These are phyloP conservation scores for Diaporthe amygdali DNA, from an alignment of 2,329 filamentous ascomycete species.

Conservation along the genomic window DNA sequence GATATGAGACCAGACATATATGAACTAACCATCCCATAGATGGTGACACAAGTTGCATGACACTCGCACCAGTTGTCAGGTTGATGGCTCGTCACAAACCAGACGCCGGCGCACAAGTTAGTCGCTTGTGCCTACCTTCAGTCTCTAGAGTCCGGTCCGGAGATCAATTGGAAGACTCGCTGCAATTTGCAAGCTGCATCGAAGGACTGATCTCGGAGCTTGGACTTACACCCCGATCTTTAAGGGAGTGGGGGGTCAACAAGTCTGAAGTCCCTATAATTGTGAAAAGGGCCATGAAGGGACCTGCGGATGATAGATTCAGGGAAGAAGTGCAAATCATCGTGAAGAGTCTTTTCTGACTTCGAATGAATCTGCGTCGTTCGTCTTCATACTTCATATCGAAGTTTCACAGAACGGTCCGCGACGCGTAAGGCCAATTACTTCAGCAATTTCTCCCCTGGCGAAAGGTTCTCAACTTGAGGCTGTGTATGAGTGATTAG, in stretches of 20 bases:
- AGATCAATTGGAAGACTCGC: background rate
- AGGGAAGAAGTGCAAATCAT: background rate
- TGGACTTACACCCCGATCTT: background rate
- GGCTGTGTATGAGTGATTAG: no score
- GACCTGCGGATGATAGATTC: background rate
- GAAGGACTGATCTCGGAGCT: background rate
- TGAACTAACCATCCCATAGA: background rate
- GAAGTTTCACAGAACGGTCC: no score
- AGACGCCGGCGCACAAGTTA: background rate
- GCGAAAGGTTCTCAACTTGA: no score
- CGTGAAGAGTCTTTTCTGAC: background rate
- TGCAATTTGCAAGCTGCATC: background rate
- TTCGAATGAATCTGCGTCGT: background rate
- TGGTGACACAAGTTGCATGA: background rate
- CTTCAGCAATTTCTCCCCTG: no score
- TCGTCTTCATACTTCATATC: background rate
- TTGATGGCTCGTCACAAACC: background rate
- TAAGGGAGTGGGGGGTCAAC: background rate
- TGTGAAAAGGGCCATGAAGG: background rate
- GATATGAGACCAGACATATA: accelerated
- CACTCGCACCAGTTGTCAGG: background rate
- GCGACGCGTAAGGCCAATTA: no score
- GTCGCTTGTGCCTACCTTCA: background rate
- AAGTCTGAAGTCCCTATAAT: background rate
- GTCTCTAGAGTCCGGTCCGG: background rate